Evolutionary conservation across 306 rosid genomes (phyloP), one percentile per base, ranked within the genome.

Genomic region (Citrullus mucosospermus): DNA sequence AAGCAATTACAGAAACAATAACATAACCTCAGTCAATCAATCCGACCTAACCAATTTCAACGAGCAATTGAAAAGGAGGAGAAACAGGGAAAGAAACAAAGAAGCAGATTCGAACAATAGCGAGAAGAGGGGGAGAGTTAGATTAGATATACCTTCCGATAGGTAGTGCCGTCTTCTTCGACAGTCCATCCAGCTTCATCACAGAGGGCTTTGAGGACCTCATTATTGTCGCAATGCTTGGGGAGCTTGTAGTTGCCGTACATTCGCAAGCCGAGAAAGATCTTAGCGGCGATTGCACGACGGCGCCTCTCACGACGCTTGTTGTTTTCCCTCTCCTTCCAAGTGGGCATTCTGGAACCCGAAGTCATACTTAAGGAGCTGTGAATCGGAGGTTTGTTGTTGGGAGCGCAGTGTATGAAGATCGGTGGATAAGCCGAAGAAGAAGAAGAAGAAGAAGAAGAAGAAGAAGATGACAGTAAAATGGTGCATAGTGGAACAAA

Each of bases 261-360:
- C 86, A 83, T 81, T 75, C 92, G 81, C 36, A 88, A 80, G 6
- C 92, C 92, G 36, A 89, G 18, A 74, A 84, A 88, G 84, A 88
- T 88, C 92, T 88, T 88, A 59, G 92, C 92, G 11, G 90, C 92
- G 85, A 88, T 86, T 68, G 92, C 92, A 54, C 92, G 77, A 63
- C 92, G 81, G 38, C 92, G 78, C 51, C 92, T 63, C 83, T 88
- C 92, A 8, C 92, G 80, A 78, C 86, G 82, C 85, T 88, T 88
- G 75, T 88, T 88, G 82, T 88, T 88, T 75, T 88, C 92, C 75
- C 92, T 86, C 82, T 88, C 92, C 86, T 85, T 88, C 90, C 92
- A 88, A 78, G 92, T 88, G 60, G 92, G 92, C 90, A 88, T 86
- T 83, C 92, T 86, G n/a, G 90, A 13, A 20, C 88, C 92, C 18